These are phyloP conservation scores for Tetrastigma voinierianum DNA, from an alignment of 164 flowering plant genomes.

Conservation along the genomic window DNA sequence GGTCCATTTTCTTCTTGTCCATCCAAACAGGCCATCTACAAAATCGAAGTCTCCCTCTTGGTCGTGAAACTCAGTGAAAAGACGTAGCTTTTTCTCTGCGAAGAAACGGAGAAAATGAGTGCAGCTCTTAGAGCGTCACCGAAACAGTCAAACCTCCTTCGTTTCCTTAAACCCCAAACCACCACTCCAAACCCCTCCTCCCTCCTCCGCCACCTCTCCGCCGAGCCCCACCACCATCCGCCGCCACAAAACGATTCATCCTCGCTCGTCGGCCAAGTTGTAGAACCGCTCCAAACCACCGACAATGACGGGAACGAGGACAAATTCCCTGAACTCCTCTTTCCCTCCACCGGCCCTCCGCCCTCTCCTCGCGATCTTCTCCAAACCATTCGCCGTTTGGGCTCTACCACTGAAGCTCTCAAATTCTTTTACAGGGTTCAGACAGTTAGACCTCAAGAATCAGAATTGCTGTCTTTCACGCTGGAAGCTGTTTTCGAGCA, in stretches of 20 bases:
- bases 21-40: too few species aligned
- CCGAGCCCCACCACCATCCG: conserved; percentile 4
- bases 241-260: conserved; percentile 10
- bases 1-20: too few species aligned
- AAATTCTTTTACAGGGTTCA: conserved; percentile 43
- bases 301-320: conserved; percentile 33
- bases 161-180: conserved; percentile 15
- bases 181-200: not conserved
- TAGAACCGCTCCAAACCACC: conserved; percentile 27
- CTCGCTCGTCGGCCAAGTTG: conserved; percentile 14
- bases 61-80: too few species aligned
- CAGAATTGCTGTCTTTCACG: conserved; percentile 24
- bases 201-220: conserved; percentile 22
- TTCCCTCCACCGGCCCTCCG: conserved; percentile 20
- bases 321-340: conserved; percentile 31
- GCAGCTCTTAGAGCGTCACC: not conserved
- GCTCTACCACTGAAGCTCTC: conserved; percentile 39
- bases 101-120: conserved; percentile 3
- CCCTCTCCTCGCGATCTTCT: conserved; percentile 20
- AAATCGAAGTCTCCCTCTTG: too few species aligned
- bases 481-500: conserved; percentile 54
- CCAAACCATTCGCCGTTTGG: conserved; percentile 33
- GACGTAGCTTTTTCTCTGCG: too few species aligned
- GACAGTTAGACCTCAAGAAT: conserved; percentile 1
- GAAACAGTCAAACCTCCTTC: not conserved